These are phyloP conservation scores for Angomonas ambiguus DNA, from an alignment of 208 protist genomes.

Conservation along the genomic window DNA sequence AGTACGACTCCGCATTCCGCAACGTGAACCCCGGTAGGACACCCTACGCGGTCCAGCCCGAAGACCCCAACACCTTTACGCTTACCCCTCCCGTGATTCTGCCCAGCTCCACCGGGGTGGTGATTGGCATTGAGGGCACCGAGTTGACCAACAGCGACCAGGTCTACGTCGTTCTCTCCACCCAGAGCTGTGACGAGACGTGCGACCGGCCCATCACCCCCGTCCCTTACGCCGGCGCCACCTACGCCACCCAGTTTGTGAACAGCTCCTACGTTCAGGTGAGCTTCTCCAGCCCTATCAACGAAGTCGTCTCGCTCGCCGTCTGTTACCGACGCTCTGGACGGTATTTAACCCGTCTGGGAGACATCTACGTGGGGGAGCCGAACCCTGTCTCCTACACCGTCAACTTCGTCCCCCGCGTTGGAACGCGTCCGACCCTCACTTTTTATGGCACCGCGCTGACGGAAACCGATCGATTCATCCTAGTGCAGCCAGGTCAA, in stretches of 20 bases:
- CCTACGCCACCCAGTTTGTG: slow-evolving; percentile 36
- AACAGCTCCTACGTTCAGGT: slow-evolving; percentile 45
- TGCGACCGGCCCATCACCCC: slow-evolving; percentile 56
- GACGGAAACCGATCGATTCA: slow-evolving; percentile 43
- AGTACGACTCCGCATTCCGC: slow-evolving; percentile 42
- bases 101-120: slow-evolving; percentile 31
- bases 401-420: slow-evolving; percentile 62
- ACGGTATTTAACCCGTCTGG: slow-evolving; percentile 47
- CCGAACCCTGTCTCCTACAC: slow-evolving; percentile 69
- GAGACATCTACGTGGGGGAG: slow-evolving; percentile 42
- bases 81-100: slow-evolving; percentile 52
- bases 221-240: slow-evolving; percentile 24
- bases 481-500: slow-evolving; percentile 44
- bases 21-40: slow-evolving; percentile 17
- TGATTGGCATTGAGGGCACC: slow-evolving; percentile 49
- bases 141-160: slow-evolving; percentile 40
- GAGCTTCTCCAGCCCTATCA: slow-evolving; percentile 32
- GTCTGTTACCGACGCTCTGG: slow-evolving; percentile 79
- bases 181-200: slow-evolving; percentile 60
- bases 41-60: slow-evolving; percentile 25
- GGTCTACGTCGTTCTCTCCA: slow-evolving; percentile 50
- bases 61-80: slow-evolving; percentile 43
- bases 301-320: slow-evolving; percentile 33
- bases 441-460: slow-evolving; percentile 64
- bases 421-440: slow-evolving; percentile 71